Conservation (phyloP, 2,329 filamentous ascomycete genomes). For the Lasiodiplodia hormozganensis region DNA sequence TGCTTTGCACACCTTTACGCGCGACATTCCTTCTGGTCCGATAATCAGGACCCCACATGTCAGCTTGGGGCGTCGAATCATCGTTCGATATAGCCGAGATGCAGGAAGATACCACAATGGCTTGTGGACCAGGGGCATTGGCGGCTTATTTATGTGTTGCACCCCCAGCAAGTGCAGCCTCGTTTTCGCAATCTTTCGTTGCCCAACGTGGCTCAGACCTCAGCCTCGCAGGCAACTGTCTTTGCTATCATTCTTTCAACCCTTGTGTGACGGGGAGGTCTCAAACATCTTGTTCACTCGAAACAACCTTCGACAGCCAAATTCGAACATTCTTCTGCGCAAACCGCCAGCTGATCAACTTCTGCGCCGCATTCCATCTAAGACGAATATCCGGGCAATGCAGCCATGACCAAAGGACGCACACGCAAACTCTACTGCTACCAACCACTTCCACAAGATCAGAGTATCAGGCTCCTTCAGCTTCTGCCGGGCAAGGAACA, state of each 20-base stretch:
- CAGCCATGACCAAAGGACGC: neutral
- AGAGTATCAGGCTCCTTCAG: neutral
- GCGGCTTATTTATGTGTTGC: neutral
- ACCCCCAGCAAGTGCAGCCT: neutral
- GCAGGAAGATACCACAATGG: too few relatives aligned
- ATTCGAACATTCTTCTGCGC: neutral
- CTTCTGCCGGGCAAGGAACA: neutral
- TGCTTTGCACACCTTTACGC: too few relatives aligned
- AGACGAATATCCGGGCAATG: neutral
- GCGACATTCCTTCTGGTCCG: too few relatives aligned
- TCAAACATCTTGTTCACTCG: neutral
- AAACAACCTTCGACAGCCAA: neutral
- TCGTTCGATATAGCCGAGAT: neutral
- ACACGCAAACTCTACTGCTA: neutral
- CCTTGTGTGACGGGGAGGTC: neutral
- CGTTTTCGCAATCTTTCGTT: neutral
- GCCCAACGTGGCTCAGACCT: neutral
- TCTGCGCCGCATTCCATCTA: too few relatives aligned
- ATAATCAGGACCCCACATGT: neutral
- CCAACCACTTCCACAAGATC: neutral
- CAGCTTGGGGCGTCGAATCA: neutral
- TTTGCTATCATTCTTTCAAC: neutral
- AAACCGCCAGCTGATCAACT: neutral
- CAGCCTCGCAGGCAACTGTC: neutral
- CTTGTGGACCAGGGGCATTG: too few relatives aligned